Conservation (phyloP, 148 eudicot species). For the Cornus suecica region DNA sequence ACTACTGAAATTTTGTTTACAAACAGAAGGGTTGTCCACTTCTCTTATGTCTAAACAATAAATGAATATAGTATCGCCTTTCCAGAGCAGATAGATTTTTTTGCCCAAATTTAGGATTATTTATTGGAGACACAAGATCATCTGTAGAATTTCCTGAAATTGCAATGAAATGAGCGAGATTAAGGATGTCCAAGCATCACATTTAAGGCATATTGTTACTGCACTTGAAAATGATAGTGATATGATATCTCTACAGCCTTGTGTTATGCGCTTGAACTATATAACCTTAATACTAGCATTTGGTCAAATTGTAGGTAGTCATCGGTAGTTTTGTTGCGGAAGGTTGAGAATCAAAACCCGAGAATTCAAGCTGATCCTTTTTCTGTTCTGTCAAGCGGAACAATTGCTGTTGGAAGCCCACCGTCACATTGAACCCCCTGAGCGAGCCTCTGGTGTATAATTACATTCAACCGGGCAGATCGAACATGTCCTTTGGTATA, state of each 20-base stretch:
- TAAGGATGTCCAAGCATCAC: background rate
- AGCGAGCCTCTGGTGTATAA: slow-evolving; percentile 28
- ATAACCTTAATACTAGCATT: background rate
- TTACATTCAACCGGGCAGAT: background rate
- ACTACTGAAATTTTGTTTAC: background rate
- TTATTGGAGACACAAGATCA: background rate
- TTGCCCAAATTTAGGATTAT: background rate
- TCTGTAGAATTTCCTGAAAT: background rate
- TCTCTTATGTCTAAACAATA: background rate
- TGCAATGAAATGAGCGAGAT: background rate
- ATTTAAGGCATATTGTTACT: background rate
- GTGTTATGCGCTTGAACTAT: background rate
- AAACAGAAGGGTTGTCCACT: background rate
- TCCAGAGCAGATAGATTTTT: background rate
- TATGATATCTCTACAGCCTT: background rate
- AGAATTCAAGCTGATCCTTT: slow-evolving; percentile 1
- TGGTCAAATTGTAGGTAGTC: slow-evolving; percentile 23
- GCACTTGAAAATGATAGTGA: background rate
- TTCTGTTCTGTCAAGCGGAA: slow-evolving; percentile 7
- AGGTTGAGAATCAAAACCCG: slow-evolving; percentile 13
- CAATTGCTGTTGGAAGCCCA: slow-evolving; percentile 25
- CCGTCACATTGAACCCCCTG: slow-evolving; percentile 12
- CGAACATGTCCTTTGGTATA: background rate
- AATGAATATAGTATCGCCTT: no score
- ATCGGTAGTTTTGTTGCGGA: slow-evolving; percentile 22